Base-by-base conservation (phyloP, 345 rosid species). In the Camelina hispida region DNA sequence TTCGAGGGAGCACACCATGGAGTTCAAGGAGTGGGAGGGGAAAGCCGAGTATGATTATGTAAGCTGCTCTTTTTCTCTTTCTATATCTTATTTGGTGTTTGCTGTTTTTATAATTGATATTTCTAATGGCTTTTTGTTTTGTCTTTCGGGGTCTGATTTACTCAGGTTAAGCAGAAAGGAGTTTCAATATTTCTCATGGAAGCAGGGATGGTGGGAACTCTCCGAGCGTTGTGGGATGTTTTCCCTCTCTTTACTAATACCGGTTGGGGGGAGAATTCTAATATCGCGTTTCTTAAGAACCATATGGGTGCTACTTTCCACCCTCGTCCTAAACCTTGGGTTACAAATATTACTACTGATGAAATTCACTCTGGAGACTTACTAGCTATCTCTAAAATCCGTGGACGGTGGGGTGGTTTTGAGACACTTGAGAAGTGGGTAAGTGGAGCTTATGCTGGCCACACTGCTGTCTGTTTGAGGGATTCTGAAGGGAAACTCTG, bases 341-440 rank as follows among this genome's bases (percentile, higher is more conserved):
- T 82, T 72, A 85, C 92, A 3, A 86, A 87, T 59, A 65, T 93
- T 66, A 91, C 81, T 69, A 79, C 81, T 3, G 86, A 89, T 68
- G 95, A 88, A 67, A 87, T 96, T 72, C 91, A 87, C 68, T 91
- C 98, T 9, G 96, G 99, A 14, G 98, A 96, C 83, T 84, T 96
- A 47, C 87, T 93, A 65, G 99, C 91, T 10, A 72, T 96, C 66
- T 96, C 98, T 17, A 96, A 93, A 80, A 89, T 89, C 73, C 94
- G 97, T 66, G 97, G 92, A 20, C 81, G 94, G 40, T 91, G 94
- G 97, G 97, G 94, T 80, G 99, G 97, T 60, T 95, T 95, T 81
- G 98, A 95, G 86, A 95, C 98, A 35, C 77, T 95, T 44, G 98
- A 95, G 89, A 95, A 95, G 85, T 93, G 99, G 99, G 99, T 95